These are phyloP conservation scores for Rhodomyrtus tomentosa DNA, from an alignment of 345 rosid genomes.

Conservation along the genomic window DNA sequence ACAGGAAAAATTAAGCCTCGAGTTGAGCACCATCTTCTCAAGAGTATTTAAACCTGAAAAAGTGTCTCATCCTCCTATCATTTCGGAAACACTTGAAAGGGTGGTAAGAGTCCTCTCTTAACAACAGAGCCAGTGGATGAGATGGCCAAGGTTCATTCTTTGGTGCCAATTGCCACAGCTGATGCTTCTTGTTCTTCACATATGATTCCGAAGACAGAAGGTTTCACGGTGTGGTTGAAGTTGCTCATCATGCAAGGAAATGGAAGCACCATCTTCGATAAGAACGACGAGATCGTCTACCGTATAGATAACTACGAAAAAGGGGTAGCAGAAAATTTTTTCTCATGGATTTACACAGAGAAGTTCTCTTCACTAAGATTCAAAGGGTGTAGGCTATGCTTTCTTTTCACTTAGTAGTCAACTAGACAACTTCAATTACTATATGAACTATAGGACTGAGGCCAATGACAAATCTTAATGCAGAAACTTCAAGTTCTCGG, in stretches of 20 bases:
- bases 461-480: background rate
- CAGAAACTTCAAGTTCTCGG: slow-evolving; percentile 16
- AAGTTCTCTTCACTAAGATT: slow-evolving; percentile 23
- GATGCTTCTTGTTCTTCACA: background rate
- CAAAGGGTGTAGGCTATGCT: slow-evolving; percentile 12
- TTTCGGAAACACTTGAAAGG: background rate
- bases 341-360: slow-evolving; percentile 36
- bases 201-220: slow-evolving; percentile 12
- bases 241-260: slow-evolving; percentile 26
- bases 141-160: background rate
- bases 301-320: slow-evolving; percentile 34
- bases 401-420: background rate
- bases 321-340: slow-evolving; percentile 20
- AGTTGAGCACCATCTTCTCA: background rate
- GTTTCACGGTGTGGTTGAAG: slow-evolving; percentile 41
- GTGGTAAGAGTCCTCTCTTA: background rate
- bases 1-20: too few relatives aligned
- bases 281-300: slow-evolving; percentile 24
- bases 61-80: background rate
- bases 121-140: background rate
- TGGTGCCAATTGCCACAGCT: background rate
- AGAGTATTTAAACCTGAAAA: background rate
- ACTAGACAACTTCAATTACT: background rate
- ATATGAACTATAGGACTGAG: background rate
- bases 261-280: slow-evolving; percentile 34